Conservation (phyloP, 768 basidiomycete species). For the Naematelia aurantialba region DNA sequence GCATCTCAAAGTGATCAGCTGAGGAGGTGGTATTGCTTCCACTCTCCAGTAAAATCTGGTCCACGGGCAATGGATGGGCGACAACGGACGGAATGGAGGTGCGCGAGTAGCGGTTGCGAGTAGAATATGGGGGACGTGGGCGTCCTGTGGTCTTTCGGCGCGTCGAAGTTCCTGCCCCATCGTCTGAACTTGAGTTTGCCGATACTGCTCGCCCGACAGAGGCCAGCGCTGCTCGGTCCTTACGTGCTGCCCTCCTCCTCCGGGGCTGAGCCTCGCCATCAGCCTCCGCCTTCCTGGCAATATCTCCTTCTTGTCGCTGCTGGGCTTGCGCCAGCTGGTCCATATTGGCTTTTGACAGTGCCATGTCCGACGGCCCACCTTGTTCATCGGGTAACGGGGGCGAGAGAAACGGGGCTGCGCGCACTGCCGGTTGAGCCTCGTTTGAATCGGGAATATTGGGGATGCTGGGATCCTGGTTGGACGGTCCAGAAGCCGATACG, state of each 20-base stretch:
- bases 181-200: slow-evolving; percentile 9
- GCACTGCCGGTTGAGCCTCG: too few species aligned
- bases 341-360: slow-evolving; percentile 22
- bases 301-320: slow-evolving; percentile 8
- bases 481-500: slow-evolving; percentile 20
- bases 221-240: slow-evolving; percentile 19
- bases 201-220: slow-evolving; percentile 10
- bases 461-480: slow-evolving; percentile 39
- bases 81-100: background rate
- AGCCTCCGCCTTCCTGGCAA: slow-evolving; percentile 5
- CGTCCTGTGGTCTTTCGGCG: background rate
- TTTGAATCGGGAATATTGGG: slow-evolving; percentile 21
- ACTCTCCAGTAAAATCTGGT: slow-evolving; percentile 16
- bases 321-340: slow-evolving; percentile 9
- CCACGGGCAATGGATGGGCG: slow-evolving; percentile 1
- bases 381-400: background rate
- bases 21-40: slow-evolving; percentile 22
- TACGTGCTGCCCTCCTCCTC: slow-evolving; percentile 2
- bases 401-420: too few species aligned
- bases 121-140: slow-evolving; percentile 14
- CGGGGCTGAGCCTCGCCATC: background rate
- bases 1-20: slow-evolving; percentile 11
- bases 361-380: background rate
- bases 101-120: slow-evolving; percentile 7
- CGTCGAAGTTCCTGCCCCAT: slow-evolving; percentile 7